Evolutionary conservation across 257 asterid species (phyloP).

Genomic region (Anisodus acutangulus): DNA sequence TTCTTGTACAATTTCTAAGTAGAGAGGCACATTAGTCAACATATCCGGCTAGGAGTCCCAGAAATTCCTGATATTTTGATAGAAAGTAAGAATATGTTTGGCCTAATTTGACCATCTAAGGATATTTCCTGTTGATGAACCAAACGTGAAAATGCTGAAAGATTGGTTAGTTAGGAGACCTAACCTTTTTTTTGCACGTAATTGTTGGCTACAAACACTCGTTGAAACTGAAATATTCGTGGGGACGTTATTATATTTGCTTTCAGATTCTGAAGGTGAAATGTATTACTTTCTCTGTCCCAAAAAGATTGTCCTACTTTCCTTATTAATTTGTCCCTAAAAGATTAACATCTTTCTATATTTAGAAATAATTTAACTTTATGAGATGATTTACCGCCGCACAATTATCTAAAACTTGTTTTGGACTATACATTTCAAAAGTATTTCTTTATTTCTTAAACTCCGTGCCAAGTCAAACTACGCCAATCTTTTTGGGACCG

Average conservation of each 20-base stretch:
- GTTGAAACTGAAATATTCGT: conserved; percentile 1
- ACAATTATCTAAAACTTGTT: too few species aligned
- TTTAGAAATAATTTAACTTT: too few species aligned
- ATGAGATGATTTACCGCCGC: too few species aligned
- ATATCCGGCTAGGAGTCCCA: background rate
- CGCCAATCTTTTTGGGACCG: too few species aligned
- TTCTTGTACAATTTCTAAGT: background rate
- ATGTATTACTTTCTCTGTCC: background rate
- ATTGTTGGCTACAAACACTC: background rate
- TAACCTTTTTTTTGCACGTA: background rate
- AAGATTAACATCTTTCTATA: too few species aligned
- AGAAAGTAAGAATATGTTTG: background rate
- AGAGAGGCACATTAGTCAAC: conserved; percentile 26
- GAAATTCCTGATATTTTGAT: conserved; percentile 25
- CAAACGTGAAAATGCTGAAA: background rate
- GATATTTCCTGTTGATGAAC: background rate
- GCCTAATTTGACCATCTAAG: conserved; percentile 23
- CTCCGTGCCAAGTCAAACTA: too few species aligned
- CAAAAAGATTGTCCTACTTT: too few species aligned
- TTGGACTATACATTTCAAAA: too few species aligned
- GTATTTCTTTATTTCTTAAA: too few species aligned
- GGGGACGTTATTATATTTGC: background rate
- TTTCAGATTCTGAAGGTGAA: background rate
- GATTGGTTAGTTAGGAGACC: conserved; percentile 6
- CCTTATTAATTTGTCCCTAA: too few species aligned